phyloP scores from a whole-genome alignment of 257 asterid genomes.

The Solanum chilense region DNA sequence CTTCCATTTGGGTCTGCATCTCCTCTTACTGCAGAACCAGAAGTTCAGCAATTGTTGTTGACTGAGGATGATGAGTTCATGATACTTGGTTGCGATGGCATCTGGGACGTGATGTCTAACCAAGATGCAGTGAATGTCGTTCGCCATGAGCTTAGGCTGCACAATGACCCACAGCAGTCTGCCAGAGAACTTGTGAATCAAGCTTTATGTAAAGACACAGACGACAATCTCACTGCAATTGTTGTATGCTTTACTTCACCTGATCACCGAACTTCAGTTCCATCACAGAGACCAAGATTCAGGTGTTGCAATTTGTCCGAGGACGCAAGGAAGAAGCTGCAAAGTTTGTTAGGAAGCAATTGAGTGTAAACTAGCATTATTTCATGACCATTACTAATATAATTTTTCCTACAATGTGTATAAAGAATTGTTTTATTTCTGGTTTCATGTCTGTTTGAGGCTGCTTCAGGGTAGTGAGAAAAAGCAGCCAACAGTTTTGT shows the following conservation, averaged over 20 bases:
- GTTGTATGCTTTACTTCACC: slow-evolving; percentile 52
- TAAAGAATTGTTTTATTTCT: not conserved
- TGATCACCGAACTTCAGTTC: slow-evolving; percentile 12
- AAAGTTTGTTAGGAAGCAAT: slow-evolving; percentile 45
- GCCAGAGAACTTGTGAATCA: slow-evolving; percentile 64
- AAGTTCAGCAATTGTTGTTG: slow-evolving; percentile 36
- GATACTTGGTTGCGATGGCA: slow-evolving; percentile 86
- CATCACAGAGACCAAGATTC: slow-evolving; percentile 41
- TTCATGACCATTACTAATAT: not conserved
- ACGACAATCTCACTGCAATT: slow-evolving; percentile 75
- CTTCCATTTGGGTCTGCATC: slow-evolving; percentile 68
- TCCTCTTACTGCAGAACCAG: slow-evolving; percentile 89
- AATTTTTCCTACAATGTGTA: not conserved
- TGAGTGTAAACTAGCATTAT: slow-evolving; percentile 3
- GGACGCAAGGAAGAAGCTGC: slow-evolving; percentile 57
- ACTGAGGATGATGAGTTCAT: slow-evolving; percentile 86
- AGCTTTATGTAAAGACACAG: slow-evolving; percentile 39
- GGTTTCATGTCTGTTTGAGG: slow-evolving; percentile 12
- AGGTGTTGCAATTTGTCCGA: slow-evolving; percentile 55
- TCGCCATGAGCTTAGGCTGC: slow-evolving; percentile 43
- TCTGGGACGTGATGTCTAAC: slow-evolving; percentile 88
- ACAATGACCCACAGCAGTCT: slow-evolving; percentile 51
- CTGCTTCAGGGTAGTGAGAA: slow-evolving; percentile 23
- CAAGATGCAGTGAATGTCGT: slow-evolving; percentile 79
- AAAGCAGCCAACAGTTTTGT: slow-evolving; percentile 30